Base-by-base conservation (phyloP, 805 yeast species). In the Jamesozyma rosinii region DNA sequence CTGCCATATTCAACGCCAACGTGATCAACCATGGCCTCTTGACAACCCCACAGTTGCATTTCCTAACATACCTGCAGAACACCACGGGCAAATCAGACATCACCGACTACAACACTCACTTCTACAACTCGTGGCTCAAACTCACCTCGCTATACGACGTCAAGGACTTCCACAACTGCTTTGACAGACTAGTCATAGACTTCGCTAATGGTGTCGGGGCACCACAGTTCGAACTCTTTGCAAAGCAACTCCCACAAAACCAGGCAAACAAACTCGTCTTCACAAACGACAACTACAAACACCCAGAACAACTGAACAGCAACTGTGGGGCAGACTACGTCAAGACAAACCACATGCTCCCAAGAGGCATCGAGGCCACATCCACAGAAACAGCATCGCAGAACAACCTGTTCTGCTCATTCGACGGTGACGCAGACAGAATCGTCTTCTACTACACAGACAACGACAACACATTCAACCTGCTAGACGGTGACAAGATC, bases 131-230 rank as follows among this genome's bases (percentile, higher is more conserved):
- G 10, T 62, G 62, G 60, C 34, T 38, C 33, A 36, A 51, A 17
- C 31, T 59, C 2, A 35, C 49, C 5, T 32, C 32, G 11, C 29
- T 57, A 22, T 44, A 53, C 38, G 43, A 40, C 19, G 43, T 57
- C 33, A 37, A 38, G 6, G 22, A 41, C 8, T 45, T 53, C 8
- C 14, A 31, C 26, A 9, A 17, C 11, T 43, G 47, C 9, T 53
- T 42, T 26, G 41, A 44, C 14, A 17, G 65, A 21, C 70, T 89
- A 51, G 74, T 79, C 2, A 77, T 92, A 17, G 98, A 92, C 65
- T 80, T 88, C 33, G 98, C 98, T 6, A 92, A 92, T 59, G 98
- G 98, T n/a, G 85, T 92, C 33, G 98, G 98, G 15, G 95, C 88
- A 1, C 83, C 85, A 18, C 83, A 83, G 58, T 68, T 80, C 22